Base-by-base conservation (phyloP, 441 rosid genomes). In the Hura crepitans region DNA sequence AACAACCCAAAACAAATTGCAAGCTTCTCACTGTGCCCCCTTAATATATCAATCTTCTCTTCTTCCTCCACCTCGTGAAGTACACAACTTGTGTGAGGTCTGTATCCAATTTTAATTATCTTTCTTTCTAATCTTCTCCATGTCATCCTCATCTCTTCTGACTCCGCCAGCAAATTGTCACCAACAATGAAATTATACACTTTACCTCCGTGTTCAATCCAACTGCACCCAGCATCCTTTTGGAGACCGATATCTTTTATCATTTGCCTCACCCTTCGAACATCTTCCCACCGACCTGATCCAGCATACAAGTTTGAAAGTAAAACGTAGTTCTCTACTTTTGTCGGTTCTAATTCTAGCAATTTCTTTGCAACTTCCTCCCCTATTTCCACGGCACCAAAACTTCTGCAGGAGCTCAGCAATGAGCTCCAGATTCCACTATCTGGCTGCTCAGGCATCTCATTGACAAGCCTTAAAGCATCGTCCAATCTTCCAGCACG, bases 351-450 rank as follows among this genome's bases (percentile, higher is more conserved):
- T 53, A 88, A 62, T 78, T 83, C 77, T 65, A 89, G 79, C 65
- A 92, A 76, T 68, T 84, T 89, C 58, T 66, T 68, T 2, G 92
- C 96, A 63, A 90, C 86, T 70, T 83, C 80, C 77, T 81, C 81
- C 51, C 93, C 96, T 9, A 88, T 78, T 72, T 87, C 87, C 27
- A 92, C 84, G 74, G 82, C 67, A n/a, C 79, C 72, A 71, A 85
- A 85, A 57, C 75, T 86, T 55, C 82, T 82, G 55, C 93, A 92
- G 51, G 93, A 87, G 65, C 93, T 89, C 18, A 92, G 91, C 71
- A 92, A 76, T 18, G 96, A 91, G 68, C 96, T 90, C 97, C 96
- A 92, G 47, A 87, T 85, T 57, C 86, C 84, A 35, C 77, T 87
- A 64, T 82, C 82, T 54, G 95, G 87, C 66, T 90, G 71, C 42